phyloP scores from a whole-genome alignment of 2,329 filamentous ascomycete genomes.

The Hypoxylon sp. region DNA sequence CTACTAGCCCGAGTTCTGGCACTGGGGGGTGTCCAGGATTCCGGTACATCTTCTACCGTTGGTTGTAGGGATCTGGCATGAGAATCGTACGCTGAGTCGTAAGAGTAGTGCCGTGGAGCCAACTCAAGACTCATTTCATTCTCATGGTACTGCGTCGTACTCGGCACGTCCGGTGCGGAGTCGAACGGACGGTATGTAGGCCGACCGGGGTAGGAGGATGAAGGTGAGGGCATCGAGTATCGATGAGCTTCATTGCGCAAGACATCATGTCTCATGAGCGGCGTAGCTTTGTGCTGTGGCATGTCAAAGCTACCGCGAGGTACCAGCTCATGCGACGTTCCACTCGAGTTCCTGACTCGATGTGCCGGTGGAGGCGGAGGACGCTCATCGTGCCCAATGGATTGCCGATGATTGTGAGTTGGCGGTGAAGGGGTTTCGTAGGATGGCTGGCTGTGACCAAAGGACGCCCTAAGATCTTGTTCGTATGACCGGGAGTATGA shows the following conservation, averaged over 20 bases:
- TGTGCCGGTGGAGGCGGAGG: slow-evolving; percentile 70
- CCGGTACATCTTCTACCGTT: slow-evolving; percentile 73
- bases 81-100: slow-evolving; percentile 61
- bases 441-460: slow-evolving; percentile 33
- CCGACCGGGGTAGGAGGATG: slow-evolving; percentile 63
- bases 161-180: slow-evolving; percentile 57
- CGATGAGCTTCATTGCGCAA: slow-evolving; percentile 68
- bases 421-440: slow-evolving; percentile 42
- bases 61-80: slow-evolving; percentile 68
- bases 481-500: slow-evolving; percentile 51
- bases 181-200: slow-evolving; percentile 66
- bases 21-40: slow-evolving; percentile 57
- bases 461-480: slow-evolving; percentile 40
- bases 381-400: slow-evolving; percentile 56
- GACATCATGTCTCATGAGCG: slow-evolving; percentile 69
- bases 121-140: slow-evolving; percentile 53
- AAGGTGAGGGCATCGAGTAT: slow-evolving; percentile 56
- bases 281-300: slow-evolving; percentile 56
- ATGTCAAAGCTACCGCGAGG: slow-evolving; percentile 57
- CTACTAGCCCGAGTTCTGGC: slow-evolving; percentile 44
- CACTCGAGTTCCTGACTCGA: slow-evolving; percentile 60
- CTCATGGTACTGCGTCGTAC: slow-evolving; percentile 48
- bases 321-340: slow-evolving; percentile 56
- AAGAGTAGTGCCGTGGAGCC: slow-evolving; percentile 62
- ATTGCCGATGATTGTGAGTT: slow-evolving; percentile 49